Conservation (phyloP, 1,139 yeast species). For the Torulaspora globosa region DNA sequence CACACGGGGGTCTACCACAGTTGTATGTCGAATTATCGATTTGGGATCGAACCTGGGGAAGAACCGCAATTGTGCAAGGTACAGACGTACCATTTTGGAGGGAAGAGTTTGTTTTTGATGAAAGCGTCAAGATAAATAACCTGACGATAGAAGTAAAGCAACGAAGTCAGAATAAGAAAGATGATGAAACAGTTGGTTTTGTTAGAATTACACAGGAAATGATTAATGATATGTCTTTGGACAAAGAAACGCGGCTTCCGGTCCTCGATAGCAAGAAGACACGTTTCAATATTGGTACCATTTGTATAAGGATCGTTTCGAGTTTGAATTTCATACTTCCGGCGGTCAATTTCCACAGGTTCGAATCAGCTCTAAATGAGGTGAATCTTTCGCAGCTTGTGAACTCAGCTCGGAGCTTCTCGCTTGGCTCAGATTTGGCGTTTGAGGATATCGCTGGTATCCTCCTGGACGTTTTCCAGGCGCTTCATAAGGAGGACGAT, state of each 20-base stretch:
- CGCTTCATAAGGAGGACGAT: constrained; percentile 56
- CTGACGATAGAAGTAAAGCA: constrained; percentile 51
- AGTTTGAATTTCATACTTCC: constrained; percentile 60
- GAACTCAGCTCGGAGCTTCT: constrained; percentile 33
- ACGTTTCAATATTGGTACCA: constrained; percentile 48
- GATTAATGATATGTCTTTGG: constrained; percentile 35
- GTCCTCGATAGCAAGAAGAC: constrained; percentile 26
- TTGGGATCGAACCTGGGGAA: constrained; percentile 68
- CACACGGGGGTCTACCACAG: constrained; percentile 33
- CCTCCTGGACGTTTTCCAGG: constrained; percentile 61
- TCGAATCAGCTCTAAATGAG: constrained; percentile 56
- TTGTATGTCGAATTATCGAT: constrained; percentile 59
- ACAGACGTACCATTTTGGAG: constrained; percentile 64
- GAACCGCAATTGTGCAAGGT: constrained; percentile 56
- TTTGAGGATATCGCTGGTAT: constrained; percentile 53
- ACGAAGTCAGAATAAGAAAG: constrained; percentile 25
- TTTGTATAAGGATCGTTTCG: constrained; percentile 52
- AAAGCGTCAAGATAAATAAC: constrained; percentile 53
- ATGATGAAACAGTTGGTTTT: constrained; percentile 47
- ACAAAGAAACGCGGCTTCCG: constrained; percentile 38
- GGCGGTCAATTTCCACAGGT: constrained; percentile 51
- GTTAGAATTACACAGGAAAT: constrained; percentile 55
- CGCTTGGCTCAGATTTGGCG: constrained; percentile 39
- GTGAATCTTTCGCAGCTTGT: constrained; percentile 43
- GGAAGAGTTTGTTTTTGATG: constrained; percentile 56